Evolutionary conservation across 148 eudicot species (phyloP).

Genomic region (Silene conica): DNA sequence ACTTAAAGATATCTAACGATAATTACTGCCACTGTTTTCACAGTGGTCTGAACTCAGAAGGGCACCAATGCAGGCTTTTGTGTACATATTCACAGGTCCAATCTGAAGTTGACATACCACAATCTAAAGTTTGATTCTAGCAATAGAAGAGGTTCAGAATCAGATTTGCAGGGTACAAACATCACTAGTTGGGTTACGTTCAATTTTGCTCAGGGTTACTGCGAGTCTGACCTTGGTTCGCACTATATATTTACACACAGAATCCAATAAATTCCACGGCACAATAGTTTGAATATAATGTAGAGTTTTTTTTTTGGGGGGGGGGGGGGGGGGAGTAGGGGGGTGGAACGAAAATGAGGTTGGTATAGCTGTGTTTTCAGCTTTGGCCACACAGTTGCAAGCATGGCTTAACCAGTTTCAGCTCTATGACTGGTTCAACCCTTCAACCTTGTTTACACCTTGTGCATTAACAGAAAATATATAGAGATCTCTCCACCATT

Average conservation of each 20-base stretch:
- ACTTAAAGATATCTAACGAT: too few species aligned
- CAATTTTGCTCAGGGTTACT: neutral
- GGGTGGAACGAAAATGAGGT: too few species aligned
- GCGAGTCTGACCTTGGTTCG: neutral
- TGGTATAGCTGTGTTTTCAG: too few species aligned
- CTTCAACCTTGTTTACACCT: neutral
- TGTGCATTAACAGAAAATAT: neutral
- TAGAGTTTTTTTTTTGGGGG: too few species aligned
- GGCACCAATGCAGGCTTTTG: conserved; percentile 1
- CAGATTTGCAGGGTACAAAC: neutral
- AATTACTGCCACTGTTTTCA: neutral
- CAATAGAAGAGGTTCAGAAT: neutral
- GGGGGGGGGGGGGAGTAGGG: too few species aligned
- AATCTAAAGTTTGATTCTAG: neutral
- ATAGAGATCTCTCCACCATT: neutral
- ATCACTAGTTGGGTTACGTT: neutral
- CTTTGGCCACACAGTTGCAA: too few species aligned
- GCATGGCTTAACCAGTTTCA: too few species aligned
- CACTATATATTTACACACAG: neutral
- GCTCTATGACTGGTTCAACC: neutral
- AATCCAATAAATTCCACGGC: neutral
- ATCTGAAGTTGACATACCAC: neutral
- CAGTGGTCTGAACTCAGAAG: neutral
- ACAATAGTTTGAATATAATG: neutral
- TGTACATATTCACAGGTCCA: neutral